A percentile compares a stretch with the other conserved stretches of the same genome.
phyloP scores from a whole-genome alignment of 2,329 filamentous ascomycete species.

The Dactylonectria macrodidyma region DNA sequence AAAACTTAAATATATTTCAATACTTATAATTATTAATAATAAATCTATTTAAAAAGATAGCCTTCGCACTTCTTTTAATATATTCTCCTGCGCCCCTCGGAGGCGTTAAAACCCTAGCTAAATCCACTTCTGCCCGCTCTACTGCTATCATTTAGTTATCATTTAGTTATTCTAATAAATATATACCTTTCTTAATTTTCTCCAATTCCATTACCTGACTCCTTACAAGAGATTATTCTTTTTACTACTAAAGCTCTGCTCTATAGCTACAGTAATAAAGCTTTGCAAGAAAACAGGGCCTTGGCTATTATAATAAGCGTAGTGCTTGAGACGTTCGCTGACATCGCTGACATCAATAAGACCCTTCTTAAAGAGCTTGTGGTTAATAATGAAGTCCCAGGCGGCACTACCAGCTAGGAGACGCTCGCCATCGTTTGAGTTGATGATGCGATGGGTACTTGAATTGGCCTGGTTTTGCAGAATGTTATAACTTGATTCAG shows the following conservation, averaged over 20 bases:
- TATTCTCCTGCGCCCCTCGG: too few species aligned
- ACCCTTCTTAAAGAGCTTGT: constrained; percentile 82
- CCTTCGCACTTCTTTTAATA: too few species aligned
- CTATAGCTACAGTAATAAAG: constrained; percentile 80
- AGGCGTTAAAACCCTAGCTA: too few species aligned
- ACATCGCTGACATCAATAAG: constrained; percentile 88
- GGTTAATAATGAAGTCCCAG: constrained; percentile 90
- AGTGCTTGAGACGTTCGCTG: constrained; percentile 81
- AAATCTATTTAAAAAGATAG: too few species aligned
- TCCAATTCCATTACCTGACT: neutral
- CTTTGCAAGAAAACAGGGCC: constrained; percentile 89
- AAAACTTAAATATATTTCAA: too few species aligned
- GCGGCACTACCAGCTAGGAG: constrained; percentile 83
- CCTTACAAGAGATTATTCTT: constrained; percentile 78
- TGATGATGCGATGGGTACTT: constrained; percentile 76
- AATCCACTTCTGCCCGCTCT: too few species aligned
- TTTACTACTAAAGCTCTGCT: constrained; percentile 81
- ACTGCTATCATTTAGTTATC: too few species aligned
- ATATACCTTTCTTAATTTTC: constrained; percentile 19
- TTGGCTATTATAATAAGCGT: constrained; percentile 86
- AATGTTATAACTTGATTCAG: constrained; percentile 77
- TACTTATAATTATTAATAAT: too few species aligned
- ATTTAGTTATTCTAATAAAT: neutral
- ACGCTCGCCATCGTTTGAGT: constrained; percentile 74
- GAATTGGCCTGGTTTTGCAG: constrained; percentile 74